These are phyloP conservation scores for Coemansia sp. DNA, from an alignment of 192 early-diverging fungal species.

Conservation along the genomic window DNA sequence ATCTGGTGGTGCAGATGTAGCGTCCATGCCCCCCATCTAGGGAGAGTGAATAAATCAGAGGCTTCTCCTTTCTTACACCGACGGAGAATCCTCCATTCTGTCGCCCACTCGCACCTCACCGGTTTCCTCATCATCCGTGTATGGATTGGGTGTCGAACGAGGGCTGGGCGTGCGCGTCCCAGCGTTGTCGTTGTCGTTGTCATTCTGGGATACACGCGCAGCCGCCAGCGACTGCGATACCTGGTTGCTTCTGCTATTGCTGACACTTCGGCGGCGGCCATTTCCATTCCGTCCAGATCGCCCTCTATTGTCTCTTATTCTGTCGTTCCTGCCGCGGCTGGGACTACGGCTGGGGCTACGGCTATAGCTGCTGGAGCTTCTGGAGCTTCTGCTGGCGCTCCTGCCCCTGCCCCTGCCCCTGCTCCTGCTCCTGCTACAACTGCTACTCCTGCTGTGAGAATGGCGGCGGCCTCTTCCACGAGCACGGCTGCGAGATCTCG, in stretches of 20 bases:
- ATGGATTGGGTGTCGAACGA: slow-evolving; percentile 17
- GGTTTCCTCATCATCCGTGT: slow-evolving; percentile 6
- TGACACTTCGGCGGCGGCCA: not conserved
- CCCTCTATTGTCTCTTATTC: slow-evolving; percentile 7
- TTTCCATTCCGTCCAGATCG: slow-evolving; percentile 5
- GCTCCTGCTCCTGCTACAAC: slow-evolving; percentile 6
- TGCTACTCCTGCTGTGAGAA: slow-evolving; percentile 8
- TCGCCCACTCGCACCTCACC: not conserved
- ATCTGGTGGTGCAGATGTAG: not conserved
- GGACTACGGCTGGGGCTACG: not conserved
- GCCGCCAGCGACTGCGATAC: slow-evolving; percentile 4
- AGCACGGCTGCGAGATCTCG: slow-evolving; percentile 9
- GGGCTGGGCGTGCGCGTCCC: slow-evolving; percentile 41
- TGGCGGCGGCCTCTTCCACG: slow-evolving; percentile 1
- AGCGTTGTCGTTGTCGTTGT: not conserved
- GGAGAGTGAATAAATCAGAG: too few relatives aligned
- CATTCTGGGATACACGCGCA: not conserved
- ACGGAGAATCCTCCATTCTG: not conserved
- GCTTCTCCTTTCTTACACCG: not conserved
- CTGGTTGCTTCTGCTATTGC: slow-evolving; percentile 5
- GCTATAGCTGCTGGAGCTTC: not conserved
- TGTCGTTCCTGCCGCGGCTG: slow-evolving; percentile 9
- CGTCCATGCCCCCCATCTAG: not conserved
- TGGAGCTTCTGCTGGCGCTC: not conserved
- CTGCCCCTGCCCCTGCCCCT: not conserved